phyloP scores from a whole-genome alignment of 257 asterid genomes.

The Solanum acaule region DNA sequence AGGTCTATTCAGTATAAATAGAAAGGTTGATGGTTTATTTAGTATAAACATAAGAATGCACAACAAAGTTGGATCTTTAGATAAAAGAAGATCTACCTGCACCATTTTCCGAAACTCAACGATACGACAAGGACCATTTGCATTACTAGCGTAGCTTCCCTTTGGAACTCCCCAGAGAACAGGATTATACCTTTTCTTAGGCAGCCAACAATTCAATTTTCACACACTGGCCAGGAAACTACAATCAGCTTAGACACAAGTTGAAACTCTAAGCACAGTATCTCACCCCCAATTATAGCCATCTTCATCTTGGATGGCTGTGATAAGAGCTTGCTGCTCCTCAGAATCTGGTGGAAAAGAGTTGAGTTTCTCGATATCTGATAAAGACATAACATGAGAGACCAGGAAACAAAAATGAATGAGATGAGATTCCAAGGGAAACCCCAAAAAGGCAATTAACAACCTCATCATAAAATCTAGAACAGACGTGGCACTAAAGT shows the following conservation, averaged over 20 bases:
- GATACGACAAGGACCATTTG: slow-evolving; percentile 72
- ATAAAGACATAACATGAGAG: background rate
- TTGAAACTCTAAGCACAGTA: slow-evolving; percentile 10
- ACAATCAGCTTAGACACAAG: background rate
- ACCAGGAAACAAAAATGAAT: background rate
- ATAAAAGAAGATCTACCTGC: slow-evolving; percentile 44
- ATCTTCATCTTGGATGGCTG: slow-evolving; percentile 69
- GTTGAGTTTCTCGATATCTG: slow-evolving; percentile 65
- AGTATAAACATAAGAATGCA: background rate
- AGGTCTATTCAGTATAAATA: background rate
- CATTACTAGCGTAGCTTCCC: slow-evolving; percentile 85
- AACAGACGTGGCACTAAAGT: background rate
- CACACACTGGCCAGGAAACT: background rate
- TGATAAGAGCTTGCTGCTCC: slow-evolving; percentile 73
- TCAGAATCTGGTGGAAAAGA: slow-evolving; percentile 82
- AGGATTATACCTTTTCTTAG: slow-evolving; percentile 72
- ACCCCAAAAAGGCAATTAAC: background rate
- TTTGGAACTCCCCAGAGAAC: slow-evolving; percentile 96
- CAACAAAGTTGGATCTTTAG: background rate
- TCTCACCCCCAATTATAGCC: slow-evolving; percentile 97
- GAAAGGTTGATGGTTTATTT: background rate
- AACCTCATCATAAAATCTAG: background rate
- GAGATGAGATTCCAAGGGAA: background rate
- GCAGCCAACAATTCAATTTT: slow-evolving; percentile 6
- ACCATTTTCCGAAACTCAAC: slow-evolving; percentile 90